These are phyloP conservation scores for Wickerhamiella hasegawae DNA, from an alignment of 805 yeast genomes.

Conservation along the genomic window DNA sequence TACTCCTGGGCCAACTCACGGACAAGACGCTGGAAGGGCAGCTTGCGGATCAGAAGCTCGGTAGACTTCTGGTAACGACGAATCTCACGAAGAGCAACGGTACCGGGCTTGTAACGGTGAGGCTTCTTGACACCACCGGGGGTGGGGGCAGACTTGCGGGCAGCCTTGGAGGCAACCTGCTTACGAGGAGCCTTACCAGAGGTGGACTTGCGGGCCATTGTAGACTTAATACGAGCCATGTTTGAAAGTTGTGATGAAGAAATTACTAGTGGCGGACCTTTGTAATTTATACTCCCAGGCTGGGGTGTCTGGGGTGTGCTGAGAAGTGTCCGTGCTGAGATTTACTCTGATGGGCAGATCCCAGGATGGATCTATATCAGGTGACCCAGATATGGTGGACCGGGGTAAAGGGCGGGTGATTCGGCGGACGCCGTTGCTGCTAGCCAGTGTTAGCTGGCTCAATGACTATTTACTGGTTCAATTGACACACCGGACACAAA, in stretches of 20 bases:
- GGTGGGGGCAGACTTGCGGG: conserved; percentile 76
- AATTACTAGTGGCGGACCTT: not conserved
- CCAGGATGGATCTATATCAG: too few relatives aligned
- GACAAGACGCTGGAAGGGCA: conserved; percentile 81
- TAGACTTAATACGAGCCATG: conserved; percentile 16
- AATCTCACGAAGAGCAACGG: conserved; percentile 83
- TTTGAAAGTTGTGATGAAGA: conserved; percentile 1
- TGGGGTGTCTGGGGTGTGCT: not conserved
- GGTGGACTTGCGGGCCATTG: conserved; percentile 63
- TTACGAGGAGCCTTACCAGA: conserved; percentile 92
- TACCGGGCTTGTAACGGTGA: conserved; percentile 91
- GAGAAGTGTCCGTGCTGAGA: not conserved
- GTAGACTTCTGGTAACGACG: conserved; percentile 86
- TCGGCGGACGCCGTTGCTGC: too few relatives aligned
- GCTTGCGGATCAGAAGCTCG: conserved; percentile 72
- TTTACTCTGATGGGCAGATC: not conserved
- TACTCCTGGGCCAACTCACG: conserved; percentile 81
- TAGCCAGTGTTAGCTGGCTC: too few relatives aligned
- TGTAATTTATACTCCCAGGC: not conserved
- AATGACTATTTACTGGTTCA: too few relatives aligned
- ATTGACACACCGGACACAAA: too few relatives aligned
- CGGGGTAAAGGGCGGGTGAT: too few relatives aligned
- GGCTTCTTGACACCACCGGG: conserved; percentile 83
- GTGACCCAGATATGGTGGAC: too few relatives aligned
- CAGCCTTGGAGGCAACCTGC: conserved; percentile 81